A percentile compares a stretch with the other conserved stretches of the same genome.
Evolutionary conservation across 2,329 filamentous ascomycete species (phyloP).

Genomic region (Neofusicoccum cordaticola): DNA sequence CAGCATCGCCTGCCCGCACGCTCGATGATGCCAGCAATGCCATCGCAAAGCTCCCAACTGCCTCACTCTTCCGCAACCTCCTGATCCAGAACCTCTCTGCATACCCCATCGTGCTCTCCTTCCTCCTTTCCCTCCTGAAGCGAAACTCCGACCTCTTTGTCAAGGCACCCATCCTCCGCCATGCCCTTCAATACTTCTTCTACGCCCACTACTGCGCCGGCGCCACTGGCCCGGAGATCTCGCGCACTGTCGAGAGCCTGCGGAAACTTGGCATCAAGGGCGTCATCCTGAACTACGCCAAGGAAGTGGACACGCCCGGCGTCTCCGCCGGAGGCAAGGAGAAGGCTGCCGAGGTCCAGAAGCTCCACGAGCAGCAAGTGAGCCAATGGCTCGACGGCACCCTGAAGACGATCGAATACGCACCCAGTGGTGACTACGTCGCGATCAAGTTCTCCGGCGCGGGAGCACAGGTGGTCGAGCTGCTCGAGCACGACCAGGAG

Average conservation of each 20-base stretch:
- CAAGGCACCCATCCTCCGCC: conserved; percentile 58
- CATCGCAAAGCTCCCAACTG: conserved; percentile 13
- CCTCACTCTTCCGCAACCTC: conserved; percentile 16
- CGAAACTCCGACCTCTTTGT: conserved; percentile 12
- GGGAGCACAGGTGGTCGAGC: conserved; percentile 23
- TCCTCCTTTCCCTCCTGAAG: conserved; percentile 13
- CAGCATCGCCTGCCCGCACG: neutral
- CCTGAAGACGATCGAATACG: conserved; percentile 62
- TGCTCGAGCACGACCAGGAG: conserved; percentile 36
- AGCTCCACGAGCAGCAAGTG: conserved; percentile 58
- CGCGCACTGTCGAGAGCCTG: conserved; percentile 56
- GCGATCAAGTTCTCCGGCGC: conserved; percentile 41
- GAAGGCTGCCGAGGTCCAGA: neutral
- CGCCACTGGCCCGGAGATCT: conserved; percentile 67
- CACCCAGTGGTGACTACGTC: conserved; percentile 46
- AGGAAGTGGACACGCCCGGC: conserved; percentile 53
- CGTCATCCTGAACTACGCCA: conserved; percentile 80
- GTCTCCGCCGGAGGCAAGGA: neutral
- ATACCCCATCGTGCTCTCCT: conserved; percentile 13
- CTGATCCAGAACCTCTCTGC: conserved; percentile 15
- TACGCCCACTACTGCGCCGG: conserved; percentile 91
- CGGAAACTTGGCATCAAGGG: conserved; percentile 76
- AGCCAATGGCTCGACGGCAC: conserved; percentile 55
- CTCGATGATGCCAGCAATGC: neutral
- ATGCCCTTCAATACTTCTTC: conserved; percentile 73